Evolutionary conservation across 768 basidiomycete species (phyloP).

Genomic region (Zangia roseola): DNA sequence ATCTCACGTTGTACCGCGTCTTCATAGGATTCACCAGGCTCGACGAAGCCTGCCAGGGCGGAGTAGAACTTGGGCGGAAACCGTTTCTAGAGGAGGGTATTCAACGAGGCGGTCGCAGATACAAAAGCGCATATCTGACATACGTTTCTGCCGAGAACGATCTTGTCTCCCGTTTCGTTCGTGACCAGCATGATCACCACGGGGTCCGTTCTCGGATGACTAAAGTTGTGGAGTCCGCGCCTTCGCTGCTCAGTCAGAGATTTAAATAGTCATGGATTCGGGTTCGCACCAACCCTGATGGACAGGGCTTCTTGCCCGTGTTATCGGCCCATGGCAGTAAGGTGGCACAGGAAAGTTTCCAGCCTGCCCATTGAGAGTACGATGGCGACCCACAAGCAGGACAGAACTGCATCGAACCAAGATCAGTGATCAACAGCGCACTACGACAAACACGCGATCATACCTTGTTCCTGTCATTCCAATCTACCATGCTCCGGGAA

Average conservation of each 20-base stretch:
- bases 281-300: slow-evolving; percentile 55
- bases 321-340: slow-evolving; percentile 75
- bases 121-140: slow-evolving; percentile 24
- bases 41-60: slow-evolving; percentile 90
- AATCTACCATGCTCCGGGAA: slow-evolving; percentile 83
- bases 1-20: slow-evolving; percentile 91
- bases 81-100: slow-evolving; percentile 44
- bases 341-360: slow-evolving; percentile 85
- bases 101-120: not conserved
- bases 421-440: not conserved
- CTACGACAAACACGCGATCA: slow-evolving; percentile 2
- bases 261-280: not conserved
- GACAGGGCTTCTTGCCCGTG: slow-evolving; percentile 61
- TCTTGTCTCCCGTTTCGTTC: slow-evolving; percentile 75
- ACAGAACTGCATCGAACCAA: slow-evolving; percentile 66
- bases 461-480: slow-evolving; percentile 89
- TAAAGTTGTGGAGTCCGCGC: slow-evolving; percentile 84
- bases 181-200: slow-evolving; percentile 91
- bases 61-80: slow-evolving; percentile 78
- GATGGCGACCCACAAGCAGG: slow-evolving; percentile 79
- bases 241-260: slow-evolving; percentile 38
- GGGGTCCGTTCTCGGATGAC: slow-evolving; percentile 78
- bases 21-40: slow-evolving; percentile 93
- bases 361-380: slow-evolving; percentile 92
- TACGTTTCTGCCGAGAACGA: slow-evolving; percentile 86